Evolutionary conservation across 768 basidiomycete species (phyloP), one percentile per base, ranked within the genome.

Genomic region (Rhizopogon vesiculosus): DNA sequence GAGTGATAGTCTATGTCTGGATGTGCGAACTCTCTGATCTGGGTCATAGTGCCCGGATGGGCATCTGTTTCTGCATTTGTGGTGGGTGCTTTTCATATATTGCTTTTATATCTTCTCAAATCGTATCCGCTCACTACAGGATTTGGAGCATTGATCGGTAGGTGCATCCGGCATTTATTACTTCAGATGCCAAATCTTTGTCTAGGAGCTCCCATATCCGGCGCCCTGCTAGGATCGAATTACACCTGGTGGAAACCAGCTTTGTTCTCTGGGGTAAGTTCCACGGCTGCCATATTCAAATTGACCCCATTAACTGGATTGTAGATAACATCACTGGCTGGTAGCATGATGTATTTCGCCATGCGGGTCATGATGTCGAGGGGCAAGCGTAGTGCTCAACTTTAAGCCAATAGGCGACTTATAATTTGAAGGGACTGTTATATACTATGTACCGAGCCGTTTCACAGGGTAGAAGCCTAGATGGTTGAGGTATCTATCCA

Each of bases 201-300:
- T 3, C 3, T 39, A 77, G 82, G 81, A 3, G 77, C 79, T 1
- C 84, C 85, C 1, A 73, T 84, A 41, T 74, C 76, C 22, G 84
- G 85, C 0, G 78, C 79, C 0, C 63, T 85, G n/a, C 74, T 86
- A 4, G 75, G 80, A 0, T 56, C 71, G 12, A 63, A 72, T 6
- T 84, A 78, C 60, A 68, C 75, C 2, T 86, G 84, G 84, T 83
- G 78, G 79, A 71, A 69, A 42, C 77, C 82, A 3, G 74, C 77
- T 3, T 50, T 84, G 7, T 85, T 81, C 58, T 67, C 74, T 25
- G 83, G 81, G 48, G 69, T 75, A 59, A 5, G 58, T 46, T 19
- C 42, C 4, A 4, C 19, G 19, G 9, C 19, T 22, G 5, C 3
- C 4, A 4, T 42, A 22, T 6, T 42, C 19, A 42, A 42, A 19